Evolutionary conservation across 768 basidiomycete genomes (phyloP).

Genomic region (Amanita polypyramis): DNA sequence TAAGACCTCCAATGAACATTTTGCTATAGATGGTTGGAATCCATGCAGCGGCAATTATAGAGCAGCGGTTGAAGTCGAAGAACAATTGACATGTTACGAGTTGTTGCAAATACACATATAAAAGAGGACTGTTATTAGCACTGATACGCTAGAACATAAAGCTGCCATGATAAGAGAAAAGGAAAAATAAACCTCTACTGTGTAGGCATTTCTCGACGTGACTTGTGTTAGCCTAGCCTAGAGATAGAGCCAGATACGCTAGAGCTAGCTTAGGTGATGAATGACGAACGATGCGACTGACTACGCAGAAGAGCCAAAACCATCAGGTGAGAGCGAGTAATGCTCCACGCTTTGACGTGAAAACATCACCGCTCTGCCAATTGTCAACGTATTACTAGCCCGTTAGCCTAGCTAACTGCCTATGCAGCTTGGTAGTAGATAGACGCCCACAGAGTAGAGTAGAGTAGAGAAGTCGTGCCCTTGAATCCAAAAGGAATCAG

Average conservation of each 20-base stretch:
- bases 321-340: conserved; percentile 13
- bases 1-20: conserved; percentile 99
- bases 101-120: conserved; percentile 21
- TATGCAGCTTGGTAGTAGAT: conserved; percentile 12
- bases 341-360: conserved; percentile 4
- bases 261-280: conserved; percentile 52
- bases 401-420: conserved; percentile 20
- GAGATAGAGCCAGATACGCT: conserved; percentile 56
- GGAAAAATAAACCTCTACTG: conserved; percentile 65
- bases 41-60: conserved; percentile 11
- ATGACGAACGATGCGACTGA: conserved; percentile 35
- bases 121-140: conserved; percentile 71
- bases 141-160: conserved; percentile 60
- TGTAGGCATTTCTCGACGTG: conserved; percentile 36
- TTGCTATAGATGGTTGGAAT: conserved; percentile 55
- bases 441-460: conserved; percentile 15
- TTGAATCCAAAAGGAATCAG: conserved; percentile 14
- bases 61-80: conserved; percentile 14
- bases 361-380: conserved; percentile 8
- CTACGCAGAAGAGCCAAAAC: conserved; percentile 45
- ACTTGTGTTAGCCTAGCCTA: conserved; percentile 59
- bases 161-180: conserved; percentile 45
- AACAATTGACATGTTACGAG: conserved; percentile 13
- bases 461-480: conserved; percentile 8
- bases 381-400: conserved; percentile 11